phyloP scores from a whole-genome alignment of 257 asterid genomes.

The Misopates orontium region DNA sequence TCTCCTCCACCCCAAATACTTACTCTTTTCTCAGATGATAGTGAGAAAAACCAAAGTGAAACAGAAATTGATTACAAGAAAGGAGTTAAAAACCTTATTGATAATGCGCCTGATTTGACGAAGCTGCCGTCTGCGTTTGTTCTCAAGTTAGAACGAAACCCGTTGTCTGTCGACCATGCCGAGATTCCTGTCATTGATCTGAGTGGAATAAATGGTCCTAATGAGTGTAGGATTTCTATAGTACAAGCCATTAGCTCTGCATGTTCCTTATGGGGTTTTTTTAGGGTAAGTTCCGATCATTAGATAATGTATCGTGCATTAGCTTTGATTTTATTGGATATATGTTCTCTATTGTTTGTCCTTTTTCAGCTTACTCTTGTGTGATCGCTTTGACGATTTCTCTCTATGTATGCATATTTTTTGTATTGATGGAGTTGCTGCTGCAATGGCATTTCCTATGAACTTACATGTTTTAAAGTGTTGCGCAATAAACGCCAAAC shows the following conservation, averaged over 20 bases:
- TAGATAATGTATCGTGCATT: no score
- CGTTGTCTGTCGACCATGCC: conserved; percentile 21
- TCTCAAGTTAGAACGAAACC: conserved; percentile 32
- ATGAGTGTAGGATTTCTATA: conserved; percentile 26
- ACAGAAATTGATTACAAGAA: conserved; percentile 23
- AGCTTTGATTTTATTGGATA: no score
- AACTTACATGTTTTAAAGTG: no score
- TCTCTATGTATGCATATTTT: no score
- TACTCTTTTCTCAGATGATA: background rate
- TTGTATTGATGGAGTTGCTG: no score
- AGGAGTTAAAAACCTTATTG: conserved; percentile 48
- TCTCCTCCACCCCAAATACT: no score
- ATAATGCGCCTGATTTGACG: conserved; percentile 30
- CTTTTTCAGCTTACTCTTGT: no score
- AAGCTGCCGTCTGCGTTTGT: conserved; percentile 40
- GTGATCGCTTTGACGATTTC: no score
- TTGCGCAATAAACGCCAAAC: no score
- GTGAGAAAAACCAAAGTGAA: conserved; percentile 10
- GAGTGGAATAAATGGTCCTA: conserved; percentile 32
- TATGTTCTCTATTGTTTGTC: no score
- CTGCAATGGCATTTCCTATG: no score
- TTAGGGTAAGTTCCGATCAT: conserved; percentile 39
- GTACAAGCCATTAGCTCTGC: conserved; percentile 44
- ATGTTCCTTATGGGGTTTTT: conserved; percentile 51
- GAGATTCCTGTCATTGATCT: conserved; percentile 50